These are phyloP conservation scores for Russula abietina DNA, from an alignment of 768 basidiomycete genomes.

Conservation along the genomic window DNA sequence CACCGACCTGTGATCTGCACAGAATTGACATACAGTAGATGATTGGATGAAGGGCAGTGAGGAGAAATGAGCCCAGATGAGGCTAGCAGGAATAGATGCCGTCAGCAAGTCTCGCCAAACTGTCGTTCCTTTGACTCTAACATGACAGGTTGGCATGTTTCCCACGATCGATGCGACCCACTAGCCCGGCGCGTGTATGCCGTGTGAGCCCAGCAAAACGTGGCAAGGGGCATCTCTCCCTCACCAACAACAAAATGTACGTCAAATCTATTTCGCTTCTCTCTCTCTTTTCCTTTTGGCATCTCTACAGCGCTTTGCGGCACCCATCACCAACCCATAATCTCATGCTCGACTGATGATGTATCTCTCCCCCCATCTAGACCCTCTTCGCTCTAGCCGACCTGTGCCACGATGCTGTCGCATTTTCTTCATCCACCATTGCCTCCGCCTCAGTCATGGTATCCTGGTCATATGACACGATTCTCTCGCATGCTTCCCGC, in stretches of 20 bases:
- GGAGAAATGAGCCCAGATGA: not conserved
- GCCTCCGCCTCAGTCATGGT: slow-evolving; percentile 83
- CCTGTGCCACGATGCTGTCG: slow-evolving; percentile 31
- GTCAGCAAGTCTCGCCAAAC: slow-evolving; percentile 12
- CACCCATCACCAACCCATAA: slow-evolving; percentile 11
- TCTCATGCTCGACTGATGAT: slow-evolving; percentile 12
- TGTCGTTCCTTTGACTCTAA: slow-evolving; percentile 6
- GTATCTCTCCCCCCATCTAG: not conserved
- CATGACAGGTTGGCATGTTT: slow-evolving; percentile 9
- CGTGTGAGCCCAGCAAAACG: slow-evolving; percentile 3
- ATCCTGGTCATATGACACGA: slow-evolving; percentile 91
- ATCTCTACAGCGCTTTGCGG: not conserved
- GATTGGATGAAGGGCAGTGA: not conserved
- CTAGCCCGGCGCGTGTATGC: slow-evolving; percentile 12
- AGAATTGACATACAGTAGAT: slow-evolving; percentile 8
- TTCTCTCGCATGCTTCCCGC: slow-evolving; percentile 73
- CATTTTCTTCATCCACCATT: slow-evolving; percentile 43
- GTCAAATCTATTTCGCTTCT: slow-evolving; percentile 6
- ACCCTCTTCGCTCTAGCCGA: not conserved
- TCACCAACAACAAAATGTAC: slow-evolving; percentile 13
- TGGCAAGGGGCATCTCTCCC: not conserved
- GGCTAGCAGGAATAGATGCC: slow-evolving; percentile 8
- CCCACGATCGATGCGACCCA: slow-evolving; percentile 15
- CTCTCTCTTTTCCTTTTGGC: not conserved
- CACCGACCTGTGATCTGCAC: not conserved